Conservation (phyloP, 2,329 filamentous ascomycete species). For the Fusarium chuoi region DNA sequence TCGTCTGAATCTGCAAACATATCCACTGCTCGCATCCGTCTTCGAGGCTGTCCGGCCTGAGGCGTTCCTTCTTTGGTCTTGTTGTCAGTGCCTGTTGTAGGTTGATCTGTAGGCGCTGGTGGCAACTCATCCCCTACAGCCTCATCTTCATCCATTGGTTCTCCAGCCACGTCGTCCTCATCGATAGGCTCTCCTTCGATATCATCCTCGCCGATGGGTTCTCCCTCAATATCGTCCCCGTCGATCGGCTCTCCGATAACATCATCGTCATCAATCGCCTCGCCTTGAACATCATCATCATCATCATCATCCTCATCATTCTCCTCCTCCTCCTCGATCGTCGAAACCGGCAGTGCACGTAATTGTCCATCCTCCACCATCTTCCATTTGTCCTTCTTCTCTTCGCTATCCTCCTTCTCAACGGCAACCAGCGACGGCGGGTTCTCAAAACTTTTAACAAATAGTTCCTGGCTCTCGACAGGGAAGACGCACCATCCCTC, state of each 20-base stretch:
- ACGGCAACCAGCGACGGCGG: constrained; percentile 61
- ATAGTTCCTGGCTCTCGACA: constrained; percentile 75
- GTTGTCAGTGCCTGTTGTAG: constrained; percentile 36
- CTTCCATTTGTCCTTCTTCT: constrained; percentile 61
- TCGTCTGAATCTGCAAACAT: constrained; percentile 86
- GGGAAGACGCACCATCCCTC: constrained; percentile 79
- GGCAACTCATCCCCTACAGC: constrained; percentile 41
- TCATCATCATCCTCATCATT: too few species aligned
- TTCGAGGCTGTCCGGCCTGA: constrained; percentile 55
- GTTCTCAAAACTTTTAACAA: constrained; percentile 76
- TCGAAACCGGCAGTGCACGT: constrained; percentile 36
- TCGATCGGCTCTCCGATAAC: constrained; percentile 57
- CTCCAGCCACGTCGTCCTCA: constrained; percentile 56
- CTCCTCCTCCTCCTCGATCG: constrained; percentile 46
- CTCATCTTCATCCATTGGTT: constrained; percentile 59
- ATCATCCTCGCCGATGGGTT: constrained; percentile 59
- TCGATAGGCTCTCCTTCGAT: constrained; percentile 59
- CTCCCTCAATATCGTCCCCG: constrained; percentile 60
- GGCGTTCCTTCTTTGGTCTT: constrained; percentile 18
- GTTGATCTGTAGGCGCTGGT: constrained; percentile 21
- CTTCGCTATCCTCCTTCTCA: constrained; percentile 41
- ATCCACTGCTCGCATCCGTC: constrained; percentile 79
- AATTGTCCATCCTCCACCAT: constrained; percentile 53
- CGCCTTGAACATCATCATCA: constrained; percentile 61
- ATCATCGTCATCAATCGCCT: constrained; percentile 57